Evolutionary conservation across 2,329 filamentous ascomycete genomes (phyloP).

Genomic region (Botrytis byssoidea): DNA sequence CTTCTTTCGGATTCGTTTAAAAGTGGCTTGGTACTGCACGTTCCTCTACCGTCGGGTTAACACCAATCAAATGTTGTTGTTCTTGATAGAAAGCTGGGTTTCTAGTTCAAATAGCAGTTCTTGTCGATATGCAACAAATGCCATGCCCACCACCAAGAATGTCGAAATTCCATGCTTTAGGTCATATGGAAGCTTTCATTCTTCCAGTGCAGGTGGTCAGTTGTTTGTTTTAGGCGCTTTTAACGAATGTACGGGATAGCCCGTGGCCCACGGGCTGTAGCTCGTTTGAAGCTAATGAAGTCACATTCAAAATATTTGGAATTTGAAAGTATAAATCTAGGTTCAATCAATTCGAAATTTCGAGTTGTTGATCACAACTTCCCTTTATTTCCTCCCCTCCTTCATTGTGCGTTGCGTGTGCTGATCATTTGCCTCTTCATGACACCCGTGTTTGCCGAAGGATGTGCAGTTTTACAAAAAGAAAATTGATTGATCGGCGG

Average conservation of each 20-base stretch:
- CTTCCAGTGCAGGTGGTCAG: neutral
- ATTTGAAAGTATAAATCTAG: constrained; percentile 8
- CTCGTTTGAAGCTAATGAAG: neutral
- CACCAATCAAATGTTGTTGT: neutral
- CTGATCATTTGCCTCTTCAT: constrained; percentile 1
- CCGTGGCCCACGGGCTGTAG: neutral
- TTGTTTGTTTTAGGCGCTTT: neutral
- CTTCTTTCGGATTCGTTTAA: constrained; percentile 3
- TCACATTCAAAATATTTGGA: neutral
- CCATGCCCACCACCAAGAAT: neutral
- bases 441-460: constrained; percentile 7
- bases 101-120: neutral
- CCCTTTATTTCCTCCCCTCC: neutral
- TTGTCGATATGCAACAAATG: neutral
- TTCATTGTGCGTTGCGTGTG: neutral
- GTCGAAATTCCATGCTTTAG: neutral
- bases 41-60: neutral
- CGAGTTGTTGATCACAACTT: constrained; percentile 1
- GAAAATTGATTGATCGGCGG: constrained; percentile 1
- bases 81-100: neutral
- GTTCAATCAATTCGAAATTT: neutral
- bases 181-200: neutral
- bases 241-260: neutral
- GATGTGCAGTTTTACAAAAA: neutral
- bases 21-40: neutral